phyloP scores from a whole-genome alignment of 305 asterid species.

The Fraxinus sp. region DNA sequence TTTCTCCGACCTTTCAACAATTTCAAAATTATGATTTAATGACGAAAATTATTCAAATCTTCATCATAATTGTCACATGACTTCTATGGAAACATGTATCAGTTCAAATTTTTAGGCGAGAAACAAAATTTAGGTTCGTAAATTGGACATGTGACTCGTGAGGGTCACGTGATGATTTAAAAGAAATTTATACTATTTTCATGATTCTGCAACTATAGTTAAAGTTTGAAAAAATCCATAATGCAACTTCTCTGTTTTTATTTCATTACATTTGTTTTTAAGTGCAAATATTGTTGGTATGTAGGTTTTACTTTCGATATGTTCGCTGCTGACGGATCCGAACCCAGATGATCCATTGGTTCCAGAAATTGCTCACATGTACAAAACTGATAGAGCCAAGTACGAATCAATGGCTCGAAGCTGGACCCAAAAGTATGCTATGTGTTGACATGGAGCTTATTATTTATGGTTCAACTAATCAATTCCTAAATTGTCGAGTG shows the following conservation, averaged over 20 bases:
- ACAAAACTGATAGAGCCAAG: slow-evolving; percentile 62
- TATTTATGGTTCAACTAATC: slow-evolving; percentile 24
- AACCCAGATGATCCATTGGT: slow-evolving; percentile 90
- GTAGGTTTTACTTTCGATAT: slow-evolving; percentile 82
- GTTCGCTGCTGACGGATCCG: slow-evolving; percentile 84
- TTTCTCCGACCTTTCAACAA: background rate
- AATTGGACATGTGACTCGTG: background rate
- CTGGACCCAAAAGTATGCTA: slow-evolving; percentile 90
- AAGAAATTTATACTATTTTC: background rate
- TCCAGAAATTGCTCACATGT: slow-evolving; percentile 82
- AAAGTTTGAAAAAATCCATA: background rate
- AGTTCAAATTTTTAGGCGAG: background rate
- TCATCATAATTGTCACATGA: background rate
- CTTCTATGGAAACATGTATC: background rate
- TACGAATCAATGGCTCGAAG: slow-evolving; percentile 76
- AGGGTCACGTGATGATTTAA: background rate
- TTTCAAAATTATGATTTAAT: background rate
- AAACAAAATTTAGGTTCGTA: background rate
- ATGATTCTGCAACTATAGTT: no score
- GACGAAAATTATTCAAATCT: background rate
- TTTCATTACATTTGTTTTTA: background rate
- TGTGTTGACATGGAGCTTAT: slow-evolving; percentile 25
- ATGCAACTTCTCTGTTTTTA: background rate
- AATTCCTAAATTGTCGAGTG: background rate
- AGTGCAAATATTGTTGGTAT: background rate